phyloP scores from a whole-genome alignment of 352 stramenopile species.

The Globisporangium alternatum region DNA sequence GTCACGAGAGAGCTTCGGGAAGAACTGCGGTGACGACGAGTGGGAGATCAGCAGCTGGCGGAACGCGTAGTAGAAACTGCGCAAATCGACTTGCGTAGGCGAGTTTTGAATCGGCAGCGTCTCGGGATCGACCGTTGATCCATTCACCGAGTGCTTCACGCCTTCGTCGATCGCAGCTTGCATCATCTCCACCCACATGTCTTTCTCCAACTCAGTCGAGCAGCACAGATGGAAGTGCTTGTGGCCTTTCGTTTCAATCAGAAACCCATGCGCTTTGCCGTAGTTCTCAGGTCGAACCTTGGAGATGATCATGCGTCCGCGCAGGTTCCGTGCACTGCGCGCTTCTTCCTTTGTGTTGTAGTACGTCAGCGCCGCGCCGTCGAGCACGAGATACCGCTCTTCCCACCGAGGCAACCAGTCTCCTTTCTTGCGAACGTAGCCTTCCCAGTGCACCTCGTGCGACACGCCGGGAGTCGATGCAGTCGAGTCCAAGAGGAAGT shows the following conservation, averaged over 20 bases:
- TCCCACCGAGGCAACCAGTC: constrained; percentile 90
- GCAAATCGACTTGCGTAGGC: constrained; percentile 79
- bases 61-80: constrained; percentile 87
- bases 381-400: constrained; percentile 84
- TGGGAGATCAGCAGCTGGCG: constrained; percentile 86
- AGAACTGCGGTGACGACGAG: constrained; percentile 85
- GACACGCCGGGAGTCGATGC: constrained; percentile 35
- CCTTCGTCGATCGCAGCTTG: constrained; percentile 83
- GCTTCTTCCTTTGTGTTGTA: constrained; percentile 89
- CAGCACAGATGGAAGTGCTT: constrained; percentile 89
- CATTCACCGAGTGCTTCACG: constrained; percentile 33
- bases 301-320: constrained; percentile 77
- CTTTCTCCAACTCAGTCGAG: constrained; percentile 83
- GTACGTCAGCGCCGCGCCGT: constrained; percentile 79
- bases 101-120: constrained; percentile 40
- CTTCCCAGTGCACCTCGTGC: constrained; percentile 86
- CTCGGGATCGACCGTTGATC: constrained; percentile 25
- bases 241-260: constrained; percentile 86
- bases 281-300: constrained; percentile 85
- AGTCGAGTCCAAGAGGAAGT: constrained; percentile 33
- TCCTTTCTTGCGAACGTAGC: constrained; percentile 88
- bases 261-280: constrained; percentile 84
- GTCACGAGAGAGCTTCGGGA: constrained; percentile 81
- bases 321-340: constrained; percentile 72
- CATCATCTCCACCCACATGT: constrained; percentile 93